Evolutionary conservation across 31 red algal genomes (phyloP), one percentile per base, ranked within the genome.

Genomic region (Asparagopsis taxiformis): DNA sequence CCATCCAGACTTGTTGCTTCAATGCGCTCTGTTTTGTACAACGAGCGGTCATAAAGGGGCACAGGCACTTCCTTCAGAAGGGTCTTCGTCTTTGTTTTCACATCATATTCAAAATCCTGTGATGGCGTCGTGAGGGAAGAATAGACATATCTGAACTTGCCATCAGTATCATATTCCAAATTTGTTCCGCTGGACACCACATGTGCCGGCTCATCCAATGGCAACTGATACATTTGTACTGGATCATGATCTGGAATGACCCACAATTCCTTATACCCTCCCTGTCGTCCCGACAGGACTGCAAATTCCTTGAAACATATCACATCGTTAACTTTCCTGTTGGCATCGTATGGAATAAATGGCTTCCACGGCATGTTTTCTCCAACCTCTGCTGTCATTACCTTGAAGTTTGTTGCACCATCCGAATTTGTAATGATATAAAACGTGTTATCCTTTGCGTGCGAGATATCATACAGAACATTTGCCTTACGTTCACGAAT

Each of bases 331-430:
- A 92, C 69, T 55, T 92, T 92, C 19, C 72, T 34, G 26, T 71
- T 39, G 13, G 53, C 30, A 30, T 85, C 63, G 55, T 92, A 92
- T 6, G 57, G 72, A 26, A 92, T 23, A 6, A 85, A 67, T n/a
- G 65, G 62, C 53, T 31, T 54, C 88, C 88, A 92, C 10, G 31
- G 26, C 22, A 53, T 34, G 26, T 79, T 70, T 11, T 59, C 58
- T 25, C 10, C 62, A 25, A 68, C 34, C 2, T 52, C 51, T 13
- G 79, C 56, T 23, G 34, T 25, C 62, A 77, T 75, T 16, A 92
- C 30, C 63, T 85, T 84, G 34, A 92, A 92, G 60, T 92, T 92
- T 24, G 74, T 92, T 19, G 88, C 88, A 8, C 68, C 88, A 39
- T 81, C 79, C 1, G 28, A 24, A 38, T 92, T 92, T 6, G 88